phyloP scores from a whole-genome alignment of 768 basidiomycete genomes.

The Kwoniella bestiolae region DNA sequence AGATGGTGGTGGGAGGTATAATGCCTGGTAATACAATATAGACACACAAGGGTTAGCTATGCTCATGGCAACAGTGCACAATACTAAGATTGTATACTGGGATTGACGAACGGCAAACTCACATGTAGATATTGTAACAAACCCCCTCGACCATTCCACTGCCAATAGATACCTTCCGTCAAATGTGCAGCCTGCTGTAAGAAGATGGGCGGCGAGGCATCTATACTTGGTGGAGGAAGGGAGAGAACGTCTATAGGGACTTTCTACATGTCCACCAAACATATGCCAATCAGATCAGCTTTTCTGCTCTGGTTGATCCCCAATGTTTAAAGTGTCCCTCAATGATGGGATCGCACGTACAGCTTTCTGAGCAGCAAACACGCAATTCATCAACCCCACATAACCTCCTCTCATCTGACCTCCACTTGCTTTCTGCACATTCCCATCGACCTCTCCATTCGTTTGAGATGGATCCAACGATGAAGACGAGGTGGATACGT shows the following conservation, averaged over 20 bases:
- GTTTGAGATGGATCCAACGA: neutral
- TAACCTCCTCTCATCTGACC: conserved; percentile 66
- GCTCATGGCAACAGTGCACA: too few species aligned
- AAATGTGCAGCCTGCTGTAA: conserved; percentile 96
- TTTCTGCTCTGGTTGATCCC: too few species aligned
- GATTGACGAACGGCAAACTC: too few species aligned
- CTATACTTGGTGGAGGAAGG: conserved; percentile 70
- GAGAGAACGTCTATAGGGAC: conserved; percentile 97
- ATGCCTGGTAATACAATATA: too few species aligned
- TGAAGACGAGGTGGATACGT: conserved; percentile 1
- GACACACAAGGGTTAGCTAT: too few species aligned
- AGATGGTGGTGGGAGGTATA: conserved; percentile 72
- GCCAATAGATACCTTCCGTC: conserved; percentile 91
- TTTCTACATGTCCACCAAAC: conserved; percentile 65
- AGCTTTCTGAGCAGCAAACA: conserved; percentile 97
- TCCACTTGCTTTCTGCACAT: conserved; percentile 20
- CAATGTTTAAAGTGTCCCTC: too few species aligned
- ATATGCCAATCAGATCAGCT: too few species aligned
- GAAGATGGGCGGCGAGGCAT: conserved; percentile 72
- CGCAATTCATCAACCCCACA: conserved; percentile 98
- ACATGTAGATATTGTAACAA: conserved; percentile 46
- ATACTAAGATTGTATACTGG: too few species aligned
- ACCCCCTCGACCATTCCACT: conserved; percentile 56
- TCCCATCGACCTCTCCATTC: conserved; percentile 53
- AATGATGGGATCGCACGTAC: too few species aligned